These are phyloP conservation scores for rapeseed (Brassica napus) DNA, from an alignment of 345 rosid genomes.

Conservation along the genomic window DNA sequence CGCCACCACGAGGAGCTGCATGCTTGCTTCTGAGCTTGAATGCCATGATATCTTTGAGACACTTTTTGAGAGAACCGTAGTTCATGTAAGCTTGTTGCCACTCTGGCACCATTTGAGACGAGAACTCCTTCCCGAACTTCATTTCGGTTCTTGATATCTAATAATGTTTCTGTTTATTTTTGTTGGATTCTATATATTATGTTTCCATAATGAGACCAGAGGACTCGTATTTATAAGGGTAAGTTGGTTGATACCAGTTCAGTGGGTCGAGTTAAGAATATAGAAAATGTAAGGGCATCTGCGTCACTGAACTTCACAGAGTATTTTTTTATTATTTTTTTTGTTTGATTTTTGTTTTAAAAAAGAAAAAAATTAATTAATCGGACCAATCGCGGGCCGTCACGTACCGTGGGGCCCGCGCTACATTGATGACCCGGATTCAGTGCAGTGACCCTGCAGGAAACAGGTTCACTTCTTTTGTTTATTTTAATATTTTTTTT, in stretches of 20 bases:
- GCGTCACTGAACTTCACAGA: too few species aligned
- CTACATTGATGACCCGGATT: too few species aligned
- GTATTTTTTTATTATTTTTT: too few species aligned
- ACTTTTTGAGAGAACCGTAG: constrained; percentile 39
- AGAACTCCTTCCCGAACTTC: constrained; percentile 77
- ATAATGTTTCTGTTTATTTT: background rate
- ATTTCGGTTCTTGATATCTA: constrained; percentile 30
- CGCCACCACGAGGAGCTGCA: constrained; percentile 18
- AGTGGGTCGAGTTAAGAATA: background rate
- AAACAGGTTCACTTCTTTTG: too few species aligned
- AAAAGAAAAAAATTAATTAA: too few species aligned
- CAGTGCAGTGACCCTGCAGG: too few species aligned
- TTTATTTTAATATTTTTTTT: too few species aligned
- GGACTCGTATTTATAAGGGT: background rate
- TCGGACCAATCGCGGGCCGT: too few species aligned
- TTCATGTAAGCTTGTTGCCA: constrained; percentile 51
- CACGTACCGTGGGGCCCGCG: too few species aligned
- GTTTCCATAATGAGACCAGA: background rate
- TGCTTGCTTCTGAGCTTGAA: constrained; percentile 45
- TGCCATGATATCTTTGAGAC: constrained; percentile 41
- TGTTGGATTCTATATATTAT: background rate
- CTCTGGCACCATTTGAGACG: constrained; percentile 49
- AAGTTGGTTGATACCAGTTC: background rate
- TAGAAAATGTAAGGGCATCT: background rate
- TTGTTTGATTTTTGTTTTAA: too few species aligned